Evolutionary conservation across 768 basidiomycete species (phyloP), one percentile per base, ranked within the genome.

Genomic region (Boletus sensibilis): DNA sequence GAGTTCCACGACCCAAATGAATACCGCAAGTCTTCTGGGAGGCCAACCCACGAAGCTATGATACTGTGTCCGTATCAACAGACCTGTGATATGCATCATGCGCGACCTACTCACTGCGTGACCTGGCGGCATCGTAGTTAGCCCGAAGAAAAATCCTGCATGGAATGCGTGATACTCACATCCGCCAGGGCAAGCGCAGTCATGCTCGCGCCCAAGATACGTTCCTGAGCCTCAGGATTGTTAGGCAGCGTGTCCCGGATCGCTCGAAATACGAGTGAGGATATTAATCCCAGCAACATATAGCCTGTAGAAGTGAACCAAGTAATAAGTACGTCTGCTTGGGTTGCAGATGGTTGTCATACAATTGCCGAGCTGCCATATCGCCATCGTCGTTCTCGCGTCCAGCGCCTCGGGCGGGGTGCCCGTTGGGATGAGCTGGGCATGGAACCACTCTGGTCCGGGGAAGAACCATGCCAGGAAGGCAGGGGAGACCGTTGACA

Each of bases 361-460:
- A 86, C 88, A 85, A 57, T 86, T 89, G 31, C 79, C 82, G 11
- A 90, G 72, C 61, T 90, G 88, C 78, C 82, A 83, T 53, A 88
- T 77, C 18, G 79, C 81, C 80, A 88, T 86, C 16, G 71, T 74
- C 7, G 82, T 79, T 35, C 84, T 76, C 37, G 76, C 66, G 45
- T 86, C 82, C 47, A 83, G 64, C 7, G 67, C 43, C 18, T 45
- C 60, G 0, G 67, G 54, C 0, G 68, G 55, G n/a, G 62, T 53
- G 13, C 33, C 9, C 9, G 73, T 74, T 2, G 87, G 87, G 42
- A 88, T 78, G 52, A 90, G 81, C 58, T 85, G 77, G 62, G 82
- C 76, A 64, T 85, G 81, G 61, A 87, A 89, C 85, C 87, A 87
- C 16, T 74, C 72, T 23, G 86, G 75, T 14, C 88, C 86, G 9